Conservation (phyloP, 495 filamentous ascomycete genomes). For the Mycothermus thermophilus region DNA sequence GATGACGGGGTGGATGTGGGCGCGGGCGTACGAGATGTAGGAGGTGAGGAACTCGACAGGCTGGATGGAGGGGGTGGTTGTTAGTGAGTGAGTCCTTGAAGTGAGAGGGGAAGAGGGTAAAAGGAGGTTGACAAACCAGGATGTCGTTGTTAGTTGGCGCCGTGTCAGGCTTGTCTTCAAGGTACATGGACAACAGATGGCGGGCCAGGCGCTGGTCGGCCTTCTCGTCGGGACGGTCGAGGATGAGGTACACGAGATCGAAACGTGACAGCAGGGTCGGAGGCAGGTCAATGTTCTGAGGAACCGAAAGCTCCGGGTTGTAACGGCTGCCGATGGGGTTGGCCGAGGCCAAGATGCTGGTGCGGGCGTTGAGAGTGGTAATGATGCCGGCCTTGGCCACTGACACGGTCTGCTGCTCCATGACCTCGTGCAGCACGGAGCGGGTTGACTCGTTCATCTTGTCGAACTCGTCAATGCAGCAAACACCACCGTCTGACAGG, state of each 20-base stretch:
- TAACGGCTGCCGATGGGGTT: constrained; percentile 97
- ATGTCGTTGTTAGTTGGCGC: constrained; percentile 57
- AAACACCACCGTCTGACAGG: constrained; percentile 89
- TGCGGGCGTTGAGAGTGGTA: constrained; percentile 90
- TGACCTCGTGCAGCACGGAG: constrained; percentile 95
- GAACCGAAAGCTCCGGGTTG: constrained; percentile 87
- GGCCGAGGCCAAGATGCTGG: constrained; percentile 86
- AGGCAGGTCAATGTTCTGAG: constrained; percentile 94
- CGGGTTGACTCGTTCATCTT: constrained; percentile 97
- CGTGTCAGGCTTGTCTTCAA: constrained; percentile 83
- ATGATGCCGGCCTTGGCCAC: constrained; percentile 99
- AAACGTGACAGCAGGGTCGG: constrained; percentile 91
- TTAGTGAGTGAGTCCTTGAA: constrained; percentile 3
- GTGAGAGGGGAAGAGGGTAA: neutral
- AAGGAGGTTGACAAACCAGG: constrained; percentile 43
- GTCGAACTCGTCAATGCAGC: constrained; percentile 98
- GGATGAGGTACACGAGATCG: constrained; percentile 89
- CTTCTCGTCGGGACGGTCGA: constrained; percentile 82
- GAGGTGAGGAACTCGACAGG: constrained; percentile 89
- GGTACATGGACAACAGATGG: constrained; percentile 91
- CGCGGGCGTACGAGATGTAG: constrained; percentile 95
- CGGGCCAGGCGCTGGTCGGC: constrained; percentile 77
- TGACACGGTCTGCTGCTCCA: constrained; percentile 98
- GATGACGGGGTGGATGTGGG: constrained; percentile 69
- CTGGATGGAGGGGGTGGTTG: constrained; percentile 29